Evolutionary conservation across 768 basidiomycete species (phyloP).

Genomic region (Suillus paluster): DNA sequence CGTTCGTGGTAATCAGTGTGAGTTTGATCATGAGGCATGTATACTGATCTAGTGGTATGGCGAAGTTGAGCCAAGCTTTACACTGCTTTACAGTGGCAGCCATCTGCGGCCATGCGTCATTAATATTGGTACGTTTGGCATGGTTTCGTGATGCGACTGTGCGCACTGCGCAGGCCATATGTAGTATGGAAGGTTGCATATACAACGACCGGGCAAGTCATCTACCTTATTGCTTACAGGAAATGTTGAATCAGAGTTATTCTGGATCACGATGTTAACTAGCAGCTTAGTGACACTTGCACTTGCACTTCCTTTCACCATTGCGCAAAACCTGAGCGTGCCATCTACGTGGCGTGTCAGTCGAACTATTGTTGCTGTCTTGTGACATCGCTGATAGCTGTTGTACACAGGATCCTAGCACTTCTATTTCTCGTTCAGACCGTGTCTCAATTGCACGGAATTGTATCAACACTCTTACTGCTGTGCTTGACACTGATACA

Average conservation of each 20-base stretch:
- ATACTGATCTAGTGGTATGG: no score
- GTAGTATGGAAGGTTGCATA: no score
- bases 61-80: not conserved
- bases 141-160: constrained; percentile 5
- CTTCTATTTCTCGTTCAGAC: constrained; percentile 40
- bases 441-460: constrained; percentile 47
- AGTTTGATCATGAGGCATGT: not conserved
- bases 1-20: not conserved
- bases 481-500: constrained; percentile 39
- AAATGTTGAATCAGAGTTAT: not conserved
- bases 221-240: not conserved
- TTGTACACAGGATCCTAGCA: constrained; percentile 44
- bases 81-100: no score
- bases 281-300: not conserved
- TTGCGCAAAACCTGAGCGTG: constrained; percentile 45
- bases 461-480: constrained; percentile 46
- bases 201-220: not conserved
- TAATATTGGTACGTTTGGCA: not conserved
- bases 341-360: constrained; percentile 50
- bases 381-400: not conserved
- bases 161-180: not conserved
- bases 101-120: not conserved
- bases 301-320: constrained; percentile 17
- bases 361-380: constrained; percentile 3
- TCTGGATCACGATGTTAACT: not conserved